Percentiles rank a stretch among this genome's conserved stretches.
phyloP scores from a whole-genome alignment of 768 basidiomycete genomes.

The Lactifluus piperatus region DNA sequence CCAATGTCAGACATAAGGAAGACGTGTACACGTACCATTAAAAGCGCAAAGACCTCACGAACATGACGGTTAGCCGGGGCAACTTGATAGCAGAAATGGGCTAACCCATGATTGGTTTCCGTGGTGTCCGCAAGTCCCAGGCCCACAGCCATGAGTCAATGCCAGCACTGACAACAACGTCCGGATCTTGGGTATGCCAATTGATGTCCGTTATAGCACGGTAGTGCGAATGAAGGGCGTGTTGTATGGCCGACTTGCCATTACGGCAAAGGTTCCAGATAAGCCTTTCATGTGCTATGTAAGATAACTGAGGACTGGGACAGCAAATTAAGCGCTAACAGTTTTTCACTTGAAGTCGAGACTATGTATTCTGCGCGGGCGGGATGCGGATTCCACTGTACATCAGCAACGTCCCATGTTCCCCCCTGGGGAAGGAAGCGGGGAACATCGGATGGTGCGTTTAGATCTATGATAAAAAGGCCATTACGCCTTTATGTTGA shows the following conservation, averaged over 20 bases:
- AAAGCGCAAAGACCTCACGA: slow-evolving; percentile 46
- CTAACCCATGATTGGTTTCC: slow-evolving; percentile 60
- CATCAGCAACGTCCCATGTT: slow-evolving; percentile 91
- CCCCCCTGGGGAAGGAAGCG: slow-evolving; percentile 94
- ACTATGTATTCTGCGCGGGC: slow-evolving; percentile 72
- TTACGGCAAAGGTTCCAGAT: slow-evolving; percentile 87
- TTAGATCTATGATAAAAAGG: slow-evolving; percentile 90
- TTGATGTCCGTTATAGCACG: slow-evolving; percentile 98
- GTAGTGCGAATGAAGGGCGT: slow-evolving; percentile 82
- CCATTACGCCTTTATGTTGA: slow-evolving; percentile 57
- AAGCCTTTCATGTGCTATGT: slow-evolving; percentile 37
- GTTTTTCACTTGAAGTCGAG: slow-evolving; percentile 82
- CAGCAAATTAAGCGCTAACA: slow-evolving; percentile 37
- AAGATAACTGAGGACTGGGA: neutral
- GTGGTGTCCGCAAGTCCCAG: slow-evolving; percentile 66
- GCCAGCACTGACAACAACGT: slow-evolving; percentile 80
- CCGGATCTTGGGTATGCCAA: slow-evolving; percentile 84
- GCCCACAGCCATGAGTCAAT: slow-evolving; percentile 93
- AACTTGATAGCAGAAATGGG: neutral
- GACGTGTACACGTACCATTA: slow-evolving; percentile 33
- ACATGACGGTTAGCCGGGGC: neutral
- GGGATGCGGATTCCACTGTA: slow-evolving; percentile 87
- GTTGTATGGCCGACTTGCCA: slow-evolving; percentile 73
- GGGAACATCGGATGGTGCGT: slow-evolving; percentile 78
- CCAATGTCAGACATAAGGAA: neutral